These are phyloP conservation scores for Xylaria sp. DNA, from an alignment of 2,329 filamentous ascomycete genomes.

Conservation along the genomic window DNA sequence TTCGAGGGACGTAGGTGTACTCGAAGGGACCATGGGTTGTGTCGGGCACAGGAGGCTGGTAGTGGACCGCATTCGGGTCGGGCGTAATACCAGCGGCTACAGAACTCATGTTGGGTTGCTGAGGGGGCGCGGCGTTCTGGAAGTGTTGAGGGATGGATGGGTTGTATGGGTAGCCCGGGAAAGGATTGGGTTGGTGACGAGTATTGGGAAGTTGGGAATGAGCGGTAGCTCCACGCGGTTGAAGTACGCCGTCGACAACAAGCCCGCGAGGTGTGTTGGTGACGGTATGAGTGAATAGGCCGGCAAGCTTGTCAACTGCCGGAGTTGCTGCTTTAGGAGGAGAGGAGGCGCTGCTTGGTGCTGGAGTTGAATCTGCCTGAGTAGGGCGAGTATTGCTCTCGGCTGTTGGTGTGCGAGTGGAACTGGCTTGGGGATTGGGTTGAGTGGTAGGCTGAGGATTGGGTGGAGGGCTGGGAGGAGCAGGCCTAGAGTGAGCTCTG, in stretches of 20 bases:
- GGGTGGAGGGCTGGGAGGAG: neutral
- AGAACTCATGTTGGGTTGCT: slow-evolving; percentile 51
- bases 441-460: neutral
- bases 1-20: slow-evolving; percentile 67
- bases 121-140: slow-evolving; percentile 34
- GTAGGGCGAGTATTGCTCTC: slow-evolving; percentile 4
- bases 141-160: slow-evolving; percentile 25
- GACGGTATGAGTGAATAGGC: slow-evolving; percentile 28
- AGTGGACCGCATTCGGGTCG: slow-evolving; percentile 58
- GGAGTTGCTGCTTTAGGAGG: neutral
- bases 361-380: neutral
- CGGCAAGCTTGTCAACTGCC: neutral
- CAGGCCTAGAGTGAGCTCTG: neutral
- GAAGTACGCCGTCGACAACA: slow-evolving; percentile 39
- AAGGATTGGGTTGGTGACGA: slow-evolving; percentile 37
- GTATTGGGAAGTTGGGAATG: slow-evolving; percentile 27
- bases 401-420: neutral
- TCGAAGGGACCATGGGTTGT: slow-evolving; percentile 66
- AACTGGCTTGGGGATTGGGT: slow-evolving; percentile 1
- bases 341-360: slow-evolving; percentile 4
- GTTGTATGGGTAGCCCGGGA: slow-evolving; percentile 24
- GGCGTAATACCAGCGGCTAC: slow-evolving; percentile 59
- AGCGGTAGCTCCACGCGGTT: slow-evolving; percentile 14
- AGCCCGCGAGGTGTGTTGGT: slow-evolving; percentile 37
- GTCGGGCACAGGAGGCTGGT: slow-evolving; percentile 69